Base-by-base conservation (phyloP, 768 basidiomycete species). In the Arthromyces matolae region DNA sequence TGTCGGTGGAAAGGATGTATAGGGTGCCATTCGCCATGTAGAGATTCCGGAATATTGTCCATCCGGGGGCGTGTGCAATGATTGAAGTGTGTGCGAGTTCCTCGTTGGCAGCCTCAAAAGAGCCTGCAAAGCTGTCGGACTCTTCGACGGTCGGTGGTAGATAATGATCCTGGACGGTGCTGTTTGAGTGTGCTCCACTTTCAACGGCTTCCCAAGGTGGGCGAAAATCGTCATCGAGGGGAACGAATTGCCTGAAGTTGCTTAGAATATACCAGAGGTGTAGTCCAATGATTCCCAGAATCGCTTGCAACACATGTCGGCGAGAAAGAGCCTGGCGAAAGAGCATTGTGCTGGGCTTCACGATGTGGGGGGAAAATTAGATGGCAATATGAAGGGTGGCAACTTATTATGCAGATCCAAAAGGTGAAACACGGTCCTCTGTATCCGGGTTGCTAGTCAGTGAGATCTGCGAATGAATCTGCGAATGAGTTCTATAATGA, bases 11-110 rank as follows among this genome's bases (percentile, higher is more conserved):
- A 46, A 92, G 71, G 59, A 93, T 76, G 64, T 77, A 82, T 37
- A 92, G 75, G 0, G 89, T 91, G 7, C 87, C 88, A 53, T 91
- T 86, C 38, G 83, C 79, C 81, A 92, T 79, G 75, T 94, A 94
- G 4, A 94, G 61, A 61, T 92, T 83, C 22, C 77, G 76, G 64
- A 89, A 90, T 25, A 92, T 66, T 0, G 92, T 92, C 89, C 91
- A 93, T 32, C 91, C 90, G 23, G 83, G 83, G 4, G 82, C 83
- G 46, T 89, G 86, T 19, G 79, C 72, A 10, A 81, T 63, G 23
- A 89, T 59, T 12, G 73, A 68, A 0, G 86, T 87, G 37, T 72
- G 67, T 0, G 80, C 80, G 3, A 86, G 46, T 13, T 51, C 42
- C 5, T 45, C 28, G 20, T 42, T 49, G n/a, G 57, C 8, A 23